Conservation (phyloP, 1,284 basidiomycete species). For the Psilocybe mexicana region DNA sequence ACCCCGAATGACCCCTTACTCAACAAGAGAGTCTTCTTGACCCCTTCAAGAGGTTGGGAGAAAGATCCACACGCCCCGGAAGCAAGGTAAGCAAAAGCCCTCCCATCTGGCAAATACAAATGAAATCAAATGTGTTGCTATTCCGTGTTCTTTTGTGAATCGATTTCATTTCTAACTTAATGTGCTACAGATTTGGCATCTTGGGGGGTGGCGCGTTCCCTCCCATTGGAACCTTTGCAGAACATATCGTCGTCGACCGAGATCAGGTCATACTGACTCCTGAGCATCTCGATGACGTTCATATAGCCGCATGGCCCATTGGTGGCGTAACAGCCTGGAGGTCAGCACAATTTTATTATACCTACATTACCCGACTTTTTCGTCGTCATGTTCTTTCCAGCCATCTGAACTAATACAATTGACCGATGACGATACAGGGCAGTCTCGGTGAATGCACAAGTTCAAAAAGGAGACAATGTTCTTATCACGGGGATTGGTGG, state of each 20-base stretch:
- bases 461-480: conserved; percentile 68
- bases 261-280: conserved; percentile 71
- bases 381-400: background rate
- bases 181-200: conserved; percentile 49
- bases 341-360: conserved; percentile 33
- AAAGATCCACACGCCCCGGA: conserved; percentile 63
- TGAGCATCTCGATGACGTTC: conserved; percentile 66
- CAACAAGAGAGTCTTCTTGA: conserved; percentile 71
- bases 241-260: conserved; percentile 75
- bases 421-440: conserved; percentile 47
- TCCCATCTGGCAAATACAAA: background rate
- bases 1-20: conserved; percentile 57
- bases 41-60: conserved; percentile 78
- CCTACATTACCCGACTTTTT: conserved; percentile 3
- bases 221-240: conserved; percentile 71
- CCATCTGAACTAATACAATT: background rate
- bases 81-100: conserved; percentile 31
- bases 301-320: conserved; percentile 77
- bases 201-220: conserved; percentile 57
- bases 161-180: conserved; percentile 3
- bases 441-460: conserved; percentile 65
- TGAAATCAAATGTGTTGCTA: background rate
- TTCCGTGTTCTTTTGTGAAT: background rate
- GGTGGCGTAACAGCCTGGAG: conserved; percentile 84
- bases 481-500: conserved; percentile 83